Percentiles rank a stretch among this genome's conserved stretches.
These are phyloP conservation scores for Hylodesmum podocarpum DNA, from an alignment of 306 rosid species.

Conservation along the genomic window DNA sequence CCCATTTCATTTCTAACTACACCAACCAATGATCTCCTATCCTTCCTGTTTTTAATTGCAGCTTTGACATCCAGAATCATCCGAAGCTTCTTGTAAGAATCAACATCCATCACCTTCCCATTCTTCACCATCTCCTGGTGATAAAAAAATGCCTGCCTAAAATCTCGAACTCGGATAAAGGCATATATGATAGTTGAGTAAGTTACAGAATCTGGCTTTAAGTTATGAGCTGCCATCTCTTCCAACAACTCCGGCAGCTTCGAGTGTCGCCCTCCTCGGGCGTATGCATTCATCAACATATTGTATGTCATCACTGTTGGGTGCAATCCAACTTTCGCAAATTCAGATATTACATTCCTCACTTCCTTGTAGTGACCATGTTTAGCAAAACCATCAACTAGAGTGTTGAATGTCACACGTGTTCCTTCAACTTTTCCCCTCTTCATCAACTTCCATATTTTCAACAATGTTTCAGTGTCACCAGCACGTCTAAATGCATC, in stretches of 20 bases:
- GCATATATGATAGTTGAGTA: slow-evolving; percentile 88
- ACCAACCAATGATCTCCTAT: slow-evolving; percentile 66
- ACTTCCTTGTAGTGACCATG: slow-evolving; percentile 83
- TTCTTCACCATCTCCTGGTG: slow-evolving; percentile 82
- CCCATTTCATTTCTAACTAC: slow-evolving; percentile 66
- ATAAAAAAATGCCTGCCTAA: slow-evolving; percentile 67
- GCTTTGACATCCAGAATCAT: slow-evolving; percentile 69
- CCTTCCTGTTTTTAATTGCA: slow-evolving; percentile 60
- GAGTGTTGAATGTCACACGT: slow-evolving; percentile 71
- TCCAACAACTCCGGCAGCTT: slow-evolving; percentile 78
- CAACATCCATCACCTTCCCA: slow-evolving; percentile 65
- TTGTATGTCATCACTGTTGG: slow-evolving; percentile 87
- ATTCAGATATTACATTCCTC: slow-evolving; percentile 76
- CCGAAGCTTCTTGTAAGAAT: slow-evolving; percentile 73
- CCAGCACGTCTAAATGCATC: slow-evolving; percentile 91
- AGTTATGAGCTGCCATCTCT: slow-evolving; percentile 65
- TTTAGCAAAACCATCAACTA: slow-evolving; percentile 88
- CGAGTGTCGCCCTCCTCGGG: slow-evolving; percentile 78
- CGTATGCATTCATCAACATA: slow-evolving; percentile 91
- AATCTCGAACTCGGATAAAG: slow-evolving; percentile 71
- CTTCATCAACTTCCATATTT: slow-evolving; percentile 80
- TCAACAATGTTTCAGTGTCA: slow-evolving; percentile 64
- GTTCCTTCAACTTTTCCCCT: slow-evolving; percentile 69
- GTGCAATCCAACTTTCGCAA: slow-evolving; percentile 64
- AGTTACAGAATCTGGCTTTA: slow-evolving; percentile 84